Base-by-base conservation (phyloP, 1,139 yeast species). In the Suhomyces anneliseae region DNA sequence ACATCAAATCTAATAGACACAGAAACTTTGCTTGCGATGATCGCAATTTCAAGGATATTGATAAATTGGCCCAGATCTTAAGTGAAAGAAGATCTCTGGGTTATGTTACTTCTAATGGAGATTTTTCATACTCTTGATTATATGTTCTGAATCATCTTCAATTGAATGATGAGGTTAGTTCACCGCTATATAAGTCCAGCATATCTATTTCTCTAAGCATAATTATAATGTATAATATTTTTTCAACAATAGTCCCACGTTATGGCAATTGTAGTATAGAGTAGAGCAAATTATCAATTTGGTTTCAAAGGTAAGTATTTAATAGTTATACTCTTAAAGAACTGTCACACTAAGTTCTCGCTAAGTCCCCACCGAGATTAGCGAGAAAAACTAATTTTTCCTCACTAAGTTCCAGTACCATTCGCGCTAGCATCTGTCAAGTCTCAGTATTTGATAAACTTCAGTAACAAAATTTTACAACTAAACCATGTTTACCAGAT, bases 1-100 rank as follows among this genome's bases (percentile, higher is more conserved):
- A 93, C 62, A 79, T 90, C 43, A 61, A 62, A 32, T 77, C 90
- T 26, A 81, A 80, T 42, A 81, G 86, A 56, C 99, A 95, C 65
- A 76, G 88, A 40, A 80, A 82, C 49, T 92, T 90, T 70, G 98
- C 99, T 5, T 70, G 75, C 45, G 83, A 87, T 57, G 82, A 81
- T 56, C 65, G 70, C 14, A 88, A 92, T 61, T 93, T 93, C 67
- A 76, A 68, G 45, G 87, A 86, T 48, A 86, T 93, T 56, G 98
- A 93, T 67, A 73, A 76, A 7, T 72, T 89, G 58, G 85, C 86
- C 42, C 68, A 68, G 14, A 70, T 72, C 19, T 68, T 82, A 52
- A 73, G 71, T 50, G 78, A 74, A 48, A 67, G 72, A 50, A 72
- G 68, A 55, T 64, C 72, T 10, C 59, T 72, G 58, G 79, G 79